Percentiles rank a stretch among this genome's conserved stretches.
These are phyloP conservation scores for Vitis riparia DNA, from an alignment of 164 flowering plant species.

Conservation along the genomic window DNA sequence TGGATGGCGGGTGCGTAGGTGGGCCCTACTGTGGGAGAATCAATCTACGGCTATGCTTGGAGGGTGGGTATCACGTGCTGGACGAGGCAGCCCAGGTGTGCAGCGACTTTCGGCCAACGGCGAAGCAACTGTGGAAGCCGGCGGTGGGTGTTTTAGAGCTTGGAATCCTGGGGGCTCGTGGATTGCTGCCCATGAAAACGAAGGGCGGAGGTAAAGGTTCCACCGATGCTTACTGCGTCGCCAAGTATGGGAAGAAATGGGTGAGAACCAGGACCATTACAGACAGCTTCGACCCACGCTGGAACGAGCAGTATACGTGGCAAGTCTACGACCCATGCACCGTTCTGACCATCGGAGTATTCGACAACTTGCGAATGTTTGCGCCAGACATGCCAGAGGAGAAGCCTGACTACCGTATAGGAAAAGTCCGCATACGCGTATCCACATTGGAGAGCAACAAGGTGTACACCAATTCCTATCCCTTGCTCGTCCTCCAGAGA, in stretches of 20 bases:
- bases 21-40: conserved; percentile 60
- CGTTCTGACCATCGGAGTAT: conserved; percentile 84
- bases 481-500: conserved; percentile 54
- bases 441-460: conserved; percentile 88
- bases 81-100: conserved; percentile 96
- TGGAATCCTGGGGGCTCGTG: conserved; percentile 90
- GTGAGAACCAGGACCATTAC: conserved; percentile 80
- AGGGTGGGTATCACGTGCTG: conserved; percentile 96
- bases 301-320: conserved; percentile 99
- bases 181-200: conserved; percentile 83
- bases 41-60: conserved; percentile 67
- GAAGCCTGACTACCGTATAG: conserved; percentile 68
- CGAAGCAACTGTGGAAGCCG: conserved; percentile 93
- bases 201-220: conserved; percentile 72
- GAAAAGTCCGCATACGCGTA: conserved; percentile 82
- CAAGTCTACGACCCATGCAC: conserved; percentile 96
- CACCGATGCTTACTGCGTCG: conserved; percentile 96
- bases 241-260: conserved; percentile 98
- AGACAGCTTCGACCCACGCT: conserved; percentile 89
- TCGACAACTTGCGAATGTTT: conserved; percentile 93
- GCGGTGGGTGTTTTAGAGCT: conserved; percentile 88
- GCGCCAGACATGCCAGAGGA: conserved; percentile 46
- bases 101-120: conserved; percentile 92
- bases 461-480: conserved; percentile 82
- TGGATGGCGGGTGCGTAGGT: conserved; percentile 42